These are phyloP conservation scores for Yamagishiella unicocca DNA, from an alignment of 139 green algal species.

Conservation along the genomic window DNA sequence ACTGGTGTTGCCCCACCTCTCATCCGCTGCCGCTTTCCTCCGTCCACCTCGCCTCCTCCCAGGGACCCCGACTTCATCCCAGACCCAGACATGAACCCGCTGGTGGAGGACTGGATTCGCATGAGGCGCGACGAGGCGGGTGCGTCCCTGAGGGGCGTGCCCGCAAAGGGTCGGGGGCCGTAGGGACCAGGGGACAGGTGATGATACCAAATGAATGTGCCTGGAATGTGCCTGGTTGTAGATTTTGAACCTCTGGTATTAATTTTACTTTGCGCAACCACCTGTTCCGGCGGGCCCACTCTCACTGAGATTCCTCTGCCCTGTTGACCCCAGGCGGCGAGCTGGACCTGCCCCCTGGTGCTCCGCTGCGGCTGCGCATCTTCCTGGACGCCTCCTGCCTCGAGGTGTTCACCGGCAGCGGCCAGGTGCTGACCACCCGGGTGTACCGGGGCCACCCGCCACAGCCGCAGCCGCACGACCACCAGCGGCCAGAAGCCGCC, in stretches of 20 bases:
- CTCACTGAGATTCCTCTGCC: too few species aligned
- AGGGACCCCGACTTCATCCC: conserved; percentile 48
- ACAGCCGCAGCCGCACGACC: not conserved
- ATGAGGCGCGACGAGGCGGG: conserved; percentile 50
- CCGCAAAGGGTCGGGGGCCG: too few species aligned
- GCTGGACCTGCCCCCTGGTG: conserved; percentile 50
- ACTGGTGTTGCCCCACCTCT: not conserved
- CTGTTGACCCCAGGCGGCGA: conserved; percentile 49
- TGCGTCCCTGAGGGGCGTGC: too few species aligned
- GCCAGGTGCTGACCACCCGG: conserved; percentile 78
- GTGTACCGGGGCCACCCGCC: conserved; percentile 78
- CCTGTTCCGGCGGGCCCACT: too few species aligned
- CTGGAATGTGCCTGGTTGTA: too few species aligned
- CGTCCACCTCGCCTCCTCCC: too few species aligned
- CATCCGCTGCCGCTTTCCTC: not conserved
- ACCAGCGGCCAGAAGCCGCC: too few species aligned
- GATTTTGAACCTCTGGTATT: too few species aligned
- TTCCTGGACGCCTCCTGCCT: conserved; percentile 86
- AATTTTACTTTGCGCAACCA: too few species aligned
- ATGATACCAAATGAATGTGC: too few species aligned
- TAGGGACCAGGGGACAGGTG: too few species aligned
- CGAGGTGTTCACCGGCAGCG: conserved; percentile 76
- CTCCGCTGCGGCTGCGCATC: conserved; percentile 75
- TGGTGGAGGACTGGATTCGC: conserved; percentile 58
- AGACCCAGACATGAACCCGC: conserved; percentile 58